phyloP scores from a whole-genome alignment of 139 green algal genomes.

The Astrephomene gubernaculifera region DNA sequence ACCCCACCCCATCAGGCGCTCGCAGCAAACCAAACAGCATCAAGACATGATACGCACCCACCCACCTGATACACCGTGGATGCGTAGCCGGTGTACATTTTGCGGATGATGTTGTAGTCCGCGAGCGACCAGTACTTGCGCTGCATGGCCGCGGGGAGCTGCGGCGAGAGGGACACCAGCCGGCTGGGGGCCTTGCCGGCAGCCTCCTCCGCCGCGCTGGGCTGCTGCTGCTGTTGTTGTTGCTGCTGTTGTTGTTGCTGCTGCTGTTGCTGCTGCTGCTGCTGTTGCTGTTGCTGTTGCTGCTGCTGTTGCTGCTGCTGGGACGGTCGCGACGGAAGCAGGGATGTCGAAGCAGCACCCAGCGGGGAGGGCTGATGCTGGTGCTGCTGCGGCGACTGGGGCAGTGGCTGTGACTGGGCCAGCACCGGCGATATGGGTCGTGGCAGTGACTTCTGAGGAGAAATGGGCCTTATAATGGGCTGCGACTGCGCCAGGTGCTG shows the following conservation, averaged over 20 bases:
- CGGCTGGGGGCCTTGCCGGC: neutral
- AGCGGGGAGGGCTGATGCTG: too few relatives aligned
- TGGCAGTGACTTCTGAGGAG: too few relatives aligned
- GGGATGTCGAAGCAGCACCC: too few relatives aligned
- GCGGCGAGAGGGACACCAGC: conserved; percentile 44
- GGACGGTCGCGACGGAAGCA: too few relatives aligned
- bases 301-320: neutral
- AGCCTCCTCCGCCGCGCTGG: neutral
- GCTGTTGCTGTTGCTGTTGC: neutral
- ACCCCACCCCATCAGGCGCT: too few relatives aligned
- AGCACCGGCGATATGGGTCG: too few relatives aligned
- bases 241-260: neutral
- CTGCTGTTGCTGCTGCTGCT: neutral
- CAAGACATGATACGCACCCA: neutral
- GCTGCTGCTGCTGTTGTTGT: neutral
- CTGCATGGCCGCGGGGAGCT: conserved; percentile 59
- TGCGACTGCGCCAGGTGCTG: too few relatives aligned
- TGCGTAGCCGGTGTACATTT: conserved; percentile 77
- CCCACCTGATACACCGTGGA: conserved; percentile 65
- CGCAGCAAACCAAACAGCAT: too few relatives aligned
- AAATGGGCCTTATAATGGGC: too few relatives aligned
- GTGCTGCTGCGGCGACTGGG: too few relatives aligned
- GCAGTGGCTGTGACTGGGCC: too few relatives aligned
- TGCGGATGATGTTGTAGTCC: conserved; percentile 66
- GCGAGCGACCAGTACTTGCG: conserved; percentile 60